Evolutionary conservation across 345 rosid genomes (phyloP).

Genomic region (Citrus medica): DNA sequence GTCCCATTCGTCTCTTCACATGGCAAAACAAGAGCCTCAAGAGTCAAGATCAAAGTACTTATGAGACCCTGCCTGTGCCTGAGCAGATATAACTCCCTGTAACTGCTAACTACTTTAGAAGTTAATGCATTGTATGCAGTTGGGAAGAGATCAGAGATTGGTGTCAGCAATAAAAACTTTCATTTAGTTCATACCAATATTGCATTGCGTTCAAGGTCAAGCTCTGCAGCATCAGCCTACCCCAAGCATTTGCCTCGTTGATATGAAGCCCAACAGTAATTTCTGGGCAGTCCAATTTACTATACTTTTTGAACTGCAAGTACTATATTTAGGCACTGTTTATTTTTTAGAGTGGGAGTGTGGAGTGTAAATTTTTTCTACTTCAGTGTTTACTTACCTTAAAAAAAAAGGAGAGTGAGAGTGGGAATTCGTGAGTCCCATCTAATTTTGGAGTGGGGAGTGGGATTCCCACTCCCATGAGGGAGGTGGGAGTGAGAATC

Average conservation of each 20-base stretch:
- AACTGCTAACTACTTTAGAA: conserved; percentile 41
- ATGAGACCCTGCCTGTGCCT: background rate
- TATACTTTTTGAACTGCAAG: background rate
- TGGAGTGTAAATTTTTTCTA: too few relatives aligned
- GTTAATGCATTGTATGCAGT: conserved; percentile 30
- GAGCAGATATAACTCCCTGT: conserved; percentile 17
- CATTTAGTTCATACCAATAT: conserved; percentile 10
- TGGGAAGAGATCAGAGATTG: conserved; percentile 20
- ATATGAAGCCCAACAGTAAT: background rate
- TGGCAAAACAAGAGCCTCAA: conserved; percentile 1
- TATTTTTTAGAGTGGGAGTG: too few relatives aligned
- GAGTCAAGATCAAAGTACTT: background rate
- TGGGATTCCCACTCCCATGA: too few relatives aligned
- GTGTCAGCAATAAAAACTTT: conserved; percentile 19
- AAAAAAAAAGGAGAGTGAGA: too few relatives aligned
- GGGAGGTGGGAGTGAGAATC: too few relatives aligned
- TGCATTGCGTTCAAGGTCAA: background rate
- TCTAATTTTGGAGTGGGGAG: too few relatives aligned
- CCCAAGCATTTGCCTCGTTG: background rate
- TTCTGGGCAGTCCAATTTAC: background rate
- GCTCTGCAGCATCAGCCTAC: background rate
- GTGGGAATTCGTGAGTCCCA: too few relatives aligned
- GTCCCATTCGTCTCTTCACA: background rate
- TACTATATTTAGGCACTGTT: too few relatives aligned
- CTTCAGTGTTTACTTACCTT: too few relatives aligned